Conservation (phyloP, 2,329 filamentous ascomycete species). For the Aspergillus sergii region DNA sequence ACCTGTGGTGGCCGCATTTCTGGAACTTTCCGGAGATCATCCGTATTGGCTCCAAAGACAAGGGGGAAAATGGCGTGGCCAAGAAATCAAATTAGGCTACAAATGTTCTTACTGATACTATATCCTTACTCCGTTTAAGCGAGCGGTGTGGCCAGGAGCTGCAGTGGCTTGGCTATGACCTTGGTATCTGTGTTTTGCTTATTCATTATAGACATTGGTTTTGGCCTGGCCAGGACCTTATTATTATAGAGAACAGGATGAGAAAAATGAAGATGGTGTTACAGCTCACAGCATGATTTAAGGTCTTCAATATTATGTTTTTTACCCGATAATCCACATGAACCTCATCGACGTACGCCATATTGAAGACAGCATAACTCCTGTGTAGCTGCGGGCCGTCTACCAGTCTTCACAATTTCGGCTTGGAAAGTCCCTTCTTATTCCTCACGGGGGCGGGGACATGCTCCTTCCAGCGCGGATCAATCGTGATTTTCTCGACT, state of each 20-base stretch:
- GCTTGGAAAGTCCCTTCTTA: conserved; percentile 26
- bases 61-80: conserved; percentile 25
- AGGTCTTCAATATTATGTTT: not conserved
- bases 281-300: conserved; percentile 15
- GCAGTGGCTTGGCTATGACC: not conserved
- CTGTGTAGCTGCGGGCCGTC: not conserved
- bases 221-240: conserved; percentile 8
- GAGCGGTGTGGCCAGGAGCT: conserved; percentile 9
- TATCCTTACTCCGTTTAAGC: conserved; percentile 5
- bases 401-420: conserved; percentile 29
- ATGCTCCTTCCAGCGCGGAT: conserved; percentile 55
- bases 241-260: conserved; percentile 16
- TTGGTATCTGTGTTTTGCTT: not conserved
- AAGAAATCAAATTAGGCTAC: conserved; percentile 33
- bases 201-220: conserved; percentile 17
- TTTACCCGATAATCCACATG: not conserved
- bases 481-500: conserved; percentile 59
- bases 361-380: not conserved
- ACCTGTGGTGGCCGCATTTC: conserved; percentile 68
- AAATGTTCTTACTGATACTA: not conserved
- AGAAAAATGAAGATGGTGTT: conserved; percentile 7
- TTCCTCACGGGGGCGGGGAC: conserved; percentile 34
- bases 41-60: conserved; percentile 23
- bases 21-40: conserved; percentile 61
- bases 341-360: not conserved